Evolutionary conservation across 2,329 filamentous ascomycete genomes (phyloP).

Genomic region (Pseudocercospora macadamiae): DNA sequence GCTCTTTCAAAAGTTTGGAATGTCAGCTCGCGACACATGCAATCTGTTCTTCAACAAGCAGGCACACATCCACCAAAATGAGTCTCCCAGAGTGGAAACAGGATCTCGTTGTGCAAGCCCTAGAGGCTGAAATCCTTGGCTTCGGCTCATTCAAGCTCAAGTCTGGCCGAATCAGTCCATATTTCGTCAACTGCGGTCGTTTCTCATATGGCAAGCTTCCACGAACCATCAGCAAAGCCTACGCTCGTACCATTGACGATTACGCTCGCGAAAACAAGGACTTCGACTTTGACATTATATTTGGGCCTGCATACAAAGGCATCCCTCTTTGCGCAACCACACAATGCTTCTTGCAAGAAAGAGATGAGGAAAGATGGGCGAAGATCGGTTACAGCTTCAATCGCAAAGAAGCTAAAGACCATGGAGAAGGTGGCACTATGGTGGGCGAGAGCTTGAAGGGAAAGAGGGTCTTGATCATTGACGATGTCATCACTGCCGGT

Average conservation of each 20-base stretch:
- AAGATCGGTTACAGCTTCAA: slow-evolving; percentile 85
- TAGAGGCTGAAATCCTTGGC: slow-evolving; percentile 70
- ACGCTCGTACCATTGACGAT: slow-evolving; percentile 65
- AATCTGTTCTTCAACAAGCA: too few species aligned
- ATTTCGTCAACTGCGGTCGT: slow-evolving; percentile 96
- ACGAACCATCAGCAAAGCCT: slow-evolving; percentile 76
- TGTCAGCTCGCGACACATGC: not conserved
- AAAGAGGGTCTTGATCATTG: slow-evolving; percentile 85
- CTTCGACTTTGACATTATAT: slow-evolving; percentile 78
- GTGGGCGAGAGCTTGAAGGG: slow-evolving; percentile 85
- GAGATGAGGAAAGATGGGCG: slow-evolving; percentile 68
- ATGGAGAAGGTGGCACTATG: slow-evolving; percentile 92
- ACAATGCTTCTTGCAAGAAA: slow-evolving; percentile 71
- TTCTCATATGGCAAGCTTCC: slow-evolving; percentile 83
- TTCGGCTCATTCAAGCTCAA: slow-evolving; percentile 90
- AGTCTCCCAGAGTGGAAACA: slow-evolving; percentile 67
- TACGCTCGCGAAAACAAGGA: slow-evolving; percentile 47
- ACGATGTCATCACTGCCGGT: slow-evolving; percentile 95
- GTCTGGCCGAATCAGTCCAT: slow-evolving; percentile 85
- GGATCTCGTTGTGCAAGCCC: slow-evolving; percentile 70
- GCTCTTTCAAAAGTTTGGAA: not conserved
- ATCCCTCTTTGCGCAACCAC: slow-evolving; percentile 85
- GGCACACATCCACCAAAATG: too few species aligned
- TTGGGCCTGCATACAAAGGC: slow-evolving; percentile 95
- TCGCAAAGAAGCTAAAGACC: slow-evolving; percentile 93